Evolutionary conservation across 202 grass and related monocot species (phyloP), one percentile per base, ranked within the genome.

Genomic region (Panicum virgatum): DNA sequence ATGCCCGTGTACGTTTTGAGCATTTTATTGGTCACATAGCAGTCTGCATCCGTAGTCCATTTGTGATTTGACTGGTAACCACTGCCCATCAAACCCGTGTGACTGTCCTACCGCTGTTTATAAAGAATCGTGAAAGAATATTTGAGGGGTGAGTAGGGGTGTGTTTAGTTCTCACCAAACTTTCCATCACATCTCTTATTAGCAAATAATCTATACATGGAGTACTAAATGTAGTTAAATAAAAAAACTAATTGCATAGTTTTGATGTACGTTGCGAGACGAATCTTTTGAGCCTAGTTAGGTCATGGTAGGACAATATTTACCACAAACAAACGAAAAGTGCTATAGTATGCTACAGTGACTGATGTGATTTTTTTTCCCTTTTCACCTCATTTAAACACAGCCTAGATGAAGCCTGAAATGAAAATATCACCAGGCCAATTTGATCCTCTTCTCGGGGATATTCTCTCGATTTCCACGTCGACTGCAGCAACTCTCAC

Each of bases 371-470:
- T n/a, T n/a, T n/a, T n/a, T n/a, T n/a, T n/a, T n/a, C n/a, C n/a
- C n/a, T n/a, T n/a, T n/a, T n/a, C n/a, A n/a, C n/a, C n/a, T n/a
- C n/a, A n/a, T n/a, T n/a, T n/a, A n/a, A n/a, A n/a, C n/a, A n/a
- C n/a, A n/a, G n/a, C n/a, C n/a, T 15, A 69, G 7, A 25, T 22
- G 32, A 9, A 50, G 60, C 44, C 39, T 1, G 20, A 47, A 19
- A 73, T 52, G 20, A 82, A 82, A 73, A 82, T 40, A 63, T 64
- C 32, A 63, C 53, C 32, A 40, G 58, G 2, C 44, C 30, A 48
- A 0, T 43, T 52, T 22, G 38, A 15, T 18, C 2, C 2, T 9
- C 16, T 58, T 66, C 18, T 38, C 3, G 5, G 25, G 5, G 25
- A 10, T 5, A 44, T 54, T 78, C 25, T 65, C 46, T 5, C 52